phyloP scores from a whole-genome alignment of 2,329 filamentous ascomycete species.

The Epichloe sibirici region DNA sequence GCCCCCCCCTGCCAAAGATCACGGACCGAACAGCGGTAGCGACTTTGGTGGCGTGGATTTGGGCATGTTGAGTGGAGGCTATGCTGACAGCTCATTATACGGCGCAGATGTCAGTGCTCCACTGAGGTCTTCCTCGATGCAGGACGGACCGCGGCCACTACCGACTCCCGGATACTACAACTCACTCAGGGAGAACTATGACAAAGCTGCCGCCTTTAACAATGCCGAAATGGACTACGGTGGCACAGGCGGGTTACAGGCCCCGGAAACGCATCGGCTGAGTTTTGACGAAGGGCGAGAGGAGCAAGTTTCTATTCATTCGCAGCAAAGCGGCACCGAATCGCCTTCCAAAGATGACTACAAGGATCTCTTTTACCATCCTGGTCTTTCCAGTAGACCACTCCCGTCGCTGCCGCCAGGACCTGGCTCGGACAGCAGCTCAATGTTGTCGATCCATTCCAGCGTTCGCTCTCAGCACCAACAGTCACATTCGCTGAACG shows the following conservation, averaged over 20 bases:
- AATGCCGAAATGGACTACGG: conserved; percentile 72
- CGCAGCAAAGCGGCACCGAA: conserved; percentile 47
- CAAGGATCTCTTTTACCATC: conserved; percentile 89
- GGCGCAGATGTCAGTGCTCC: conserved; percentile 34
- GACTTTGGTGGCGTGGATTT: conserved; percentile 64
- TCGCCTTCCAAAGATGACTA: conserved; percentile 61
- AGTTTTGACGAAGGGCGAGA: conserved; percentile 85
- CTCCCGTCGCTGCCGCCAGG: conserved; percentile 50
- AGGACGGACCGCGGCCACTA: conserved; percentile 35
- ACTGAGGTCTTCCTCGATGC: conserved; percentile 25
- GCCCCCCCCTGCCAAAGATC: conserved; percentile 37
- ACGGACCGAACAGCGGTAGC: conserved; percentile 48
- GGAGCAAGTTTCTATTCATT: conserved; percentile 51
- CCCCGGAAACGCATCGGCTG: conserved; percentile 59
- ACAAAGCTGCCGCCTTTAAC: conserved; percentile 29
- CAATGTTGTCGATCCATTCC: conserved; percentile 34
- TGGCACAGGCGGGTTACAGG: conserved; percentile 78
- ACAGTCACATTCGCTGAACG: conserved; percentile 36
- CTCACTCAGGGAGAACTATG: conserved; percentile 15
- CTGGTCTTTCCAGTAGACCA: conserved; percentile 56
- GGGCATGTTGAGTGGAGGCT: conserved; percentile 62
- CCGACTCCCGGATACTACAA: conserved; percentile 30
- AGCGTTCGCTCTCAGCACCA: conserved; percentile 31
- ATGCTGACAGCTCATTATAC: conserved; percentile 38
- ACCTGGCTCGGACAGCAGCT: conserved; percentile 48